phyloP scores from a whole-genome alignment of 495 filamentous ascomycete species.

The Pyrenopolyporus hunteri region DNA sequence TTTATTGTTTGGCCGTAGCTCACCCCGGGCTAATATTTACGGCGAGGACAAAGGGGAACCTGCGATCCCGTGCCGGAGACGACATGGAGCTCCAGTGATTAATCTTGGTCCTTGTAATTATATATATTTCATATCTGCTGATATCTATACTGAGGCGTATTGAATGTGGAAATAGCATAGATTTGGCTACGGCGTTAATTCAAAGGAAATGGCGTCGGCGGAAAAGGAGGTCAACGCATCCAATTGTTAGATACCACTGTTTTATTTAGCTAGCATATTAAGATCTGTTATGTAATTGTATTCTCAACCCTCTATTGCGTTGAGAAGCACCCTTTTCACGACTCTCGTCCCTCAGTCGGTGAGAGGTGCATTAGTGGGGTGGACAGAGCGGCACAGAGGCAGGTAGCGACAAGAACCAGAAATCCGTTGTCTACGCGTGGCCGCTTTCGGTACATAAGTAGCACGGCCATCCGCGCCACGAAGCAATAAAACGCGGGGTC shows the following conservation, averaged over 20 bases:
- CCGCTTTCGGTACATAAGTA: conserved; percentile 21
- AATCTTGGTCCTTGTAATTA: background rate
- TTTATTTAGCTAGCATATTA: too few species aligned
- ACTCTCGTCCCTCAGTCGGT: too few species aligned
- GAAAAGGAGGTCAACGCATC: too few species aligned
- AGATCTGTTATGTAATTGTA: too few species aligned
- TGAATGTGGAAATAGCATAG: too few species aligned
- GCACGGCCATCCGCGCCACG: conserved; percentile 19
- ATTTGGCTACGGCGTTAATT: too few species aligned
- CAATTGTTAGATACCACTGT: too few species aligned
- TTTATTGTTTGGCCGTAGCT: background rate
- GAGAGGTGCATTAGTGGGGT: too few species aligned
- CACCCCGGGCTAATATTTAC: background rate
- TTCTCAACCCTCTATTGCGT: too few species aligned
- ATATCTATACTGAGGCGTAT: too few species aligned
- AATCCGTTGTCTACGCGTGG: conserved; percentile 27
- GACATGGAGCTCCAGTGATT: background rate
- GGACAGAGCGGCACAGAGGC: conserved; percentile 6
- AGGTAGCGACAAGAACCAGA: conserved; percentile 18
- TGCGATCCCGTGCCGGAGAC: background rate
- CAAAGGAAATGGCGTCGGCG: too few species aligned
- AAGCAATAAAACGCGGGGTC: conserved; percentile 21
- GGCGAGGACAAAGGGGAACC: background rate
- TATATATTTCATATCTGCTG: background rate
- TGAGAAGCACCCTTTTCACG: too few species aligned